Percentiles rank a stretch among this genome's conserved stretches.
These are phyloP conservation scores for Rhytidiadelphus loreus DNA, from an alignment of 225 moss, liverwort and hornwort genomes.

Conservation along the genomic window DNA sequence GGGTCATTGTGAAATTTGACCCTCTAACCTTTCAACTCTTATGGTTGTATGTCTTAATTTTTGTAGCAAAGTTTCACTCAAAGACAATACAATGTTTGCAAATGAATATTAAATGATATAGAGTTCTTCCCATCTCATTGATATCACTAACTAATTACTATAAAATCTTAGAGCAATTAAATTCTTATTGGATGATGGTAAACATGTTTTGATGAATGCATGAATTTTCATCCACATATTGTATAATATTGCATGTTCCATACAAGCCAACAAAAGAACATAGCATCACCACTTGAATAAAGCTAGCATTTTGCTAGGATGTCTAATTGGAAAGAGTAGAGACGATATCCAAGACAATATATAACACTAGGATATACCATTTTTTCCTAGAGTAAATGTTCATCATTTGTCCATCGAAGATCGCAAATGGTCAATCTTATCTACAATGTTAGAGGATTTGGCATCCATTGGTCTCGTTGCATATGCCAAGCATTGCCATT, in stretches of 20 bases:
- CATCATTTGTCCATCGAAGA: accelerated
- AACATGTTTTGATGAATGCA: neutral
- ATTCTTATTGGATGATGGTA: neutral
- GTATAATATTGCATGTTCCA: neutral
- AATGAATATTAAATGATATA: too few relatives aligned
- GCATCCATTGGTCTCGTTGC: neutral
- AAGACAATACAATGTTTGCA: neutral
- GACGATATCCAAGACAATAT: accelerated
- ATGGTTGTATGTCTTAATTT: neutral
- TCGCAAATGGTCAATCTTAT: too few relatives aligned
- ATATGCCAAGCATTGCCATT: neutral
- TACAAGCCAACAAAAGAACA: neutral
- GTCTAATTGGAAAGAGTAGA: accelerated
- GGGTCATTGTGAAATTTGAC: accelerated
- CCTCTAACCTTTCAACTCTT: accelerated
- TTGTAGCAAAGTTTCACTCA: neutral
- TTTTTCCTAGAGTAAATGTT: neutral
- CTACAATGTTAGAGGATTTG: too few relatives aligned
- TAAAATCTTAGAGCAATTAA: neutral
- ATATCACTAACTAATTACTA: neutral
- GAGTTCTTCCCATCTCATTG: accelerated
- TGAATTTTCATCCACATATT: neutral
- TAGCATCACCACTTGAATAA: accelerated
- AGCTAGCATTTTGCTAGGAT: neutral
- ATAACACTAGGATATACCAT: neutral